Evolutionary conservation across 2,329 filamentous ascomycete species (phyloP), one percentile per base, ranked within the genome.

Genomic region (Huntiella omanensis): DNA sequence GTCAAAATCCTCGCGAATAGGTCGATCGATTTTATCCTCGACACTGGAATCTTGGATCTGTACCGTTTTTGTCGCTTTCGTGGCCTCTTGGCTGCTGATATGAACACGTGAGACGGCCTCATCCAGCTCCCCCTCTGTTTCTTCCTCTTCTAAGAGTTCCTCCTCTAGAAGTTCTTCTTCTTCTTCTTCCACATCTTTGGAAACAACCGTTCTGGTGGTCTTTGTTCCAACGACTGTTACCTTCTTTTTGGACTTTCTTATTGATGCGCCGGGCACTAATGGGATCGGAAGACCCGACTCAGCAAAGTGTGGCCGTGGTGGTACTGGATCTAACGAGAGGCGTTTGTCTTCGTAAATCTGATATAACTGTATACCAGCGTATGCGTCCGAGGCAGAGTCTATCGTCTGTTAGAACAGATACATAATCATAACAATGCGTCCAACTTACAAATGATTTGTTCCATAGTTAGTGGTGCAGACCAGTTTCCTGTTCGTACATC

Each of bases 381-480:
- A 95, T 0, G 84, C 80, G 58, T 93, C 85, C 1, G 83, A 78
- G 10, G 84, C 85, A 7, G 83, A 77, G 59, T 87, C 78, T 83
- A 42, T 16, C 16, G n/a, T 13, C 4, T n/a, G 36, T 35, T 37
- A 46, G 22, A 28, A 41, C 22, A 13, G 4, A 33, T 8, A 10
- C 13, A 5, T 10, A 28, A 12, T n/a, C 15, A 22, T 4, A 52
- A 46, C 5, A 11, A 40, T 17, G 38, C 4, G 7, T 13, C 36
- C 17, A 38, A 64, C 80, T 66, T 70, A 88, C 68, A 86, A 43
- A 71, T 60, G 13, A 83, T 70, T 57, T 95, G 87, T 7, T 71
- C 59, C 52, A 69, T 63, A 15, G 64, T 68, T 33, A 95, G 62
- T 1, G 64, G 56, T 49, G 65, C 62, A 22, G 74, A 74, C 87